Base-by-base conservation (phyloP, 2,329 filamentous ascomycete species). In the Cryphonectria naterciae region DNA sequence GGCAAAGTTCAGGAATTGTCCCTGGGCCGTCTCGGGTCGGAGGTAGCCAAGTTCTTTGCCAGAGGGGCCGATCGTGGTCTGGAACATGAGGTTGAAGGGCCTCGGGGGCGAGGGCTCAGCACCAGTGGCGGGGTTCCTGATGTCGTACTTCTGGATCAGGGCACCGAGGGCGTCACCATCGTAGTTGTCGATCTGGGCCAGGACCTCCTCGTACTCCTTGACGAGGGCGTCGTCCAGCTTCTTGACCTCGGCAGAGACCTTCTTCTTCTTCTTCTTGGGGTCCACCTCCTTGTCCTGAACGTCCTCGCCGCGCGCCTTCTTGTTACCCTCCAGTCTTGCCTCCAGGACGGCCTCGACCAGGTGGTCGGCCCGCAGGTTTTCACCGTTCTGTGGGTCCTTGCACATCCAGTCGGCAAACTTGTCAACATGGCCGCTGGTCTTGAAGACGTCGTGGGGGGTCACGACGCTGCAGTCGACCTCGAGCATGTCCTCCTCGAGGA, bases 351-450 rank as follows among this genome's bases (percentile, higher is more conserved):
- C 93, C 86, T 98, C 95, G 75, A 99, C 95, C 77, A 98, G 89
- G 85, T 99, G 96, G 80, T 99, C 96, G 71, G 96, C 94, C 76
- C 96, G 91, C 80, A 99, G 90, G 79, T 98, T 97, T 82, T 99
- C 96, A 80, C 96, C 96, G 77, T 92, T 97, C 87, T 97, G 97
- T 74, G 95, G 94, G 82, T 99, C 96, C 83, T 97, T 97, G 90
- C 93, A 97, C 95, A 98, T 98, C 93, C 93, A 98, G 82, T 98
- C 95, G 82, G 94, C 93, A 79, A 98, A 98, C 83, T 97, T 97
- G 82, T 98, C 95, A 75, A 98, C 96, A 84, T 99, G 96, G 74
- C 96, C 96, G 81, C 90, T 93, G 68, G 95, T 97, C 88, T 98
- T 97, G 79, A 99, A 89, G 52, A 99, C 93, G 64, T 96, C 93